Percentiles rank a stretch among this genome's conserved stretches.
These are phyloP conservation scores for Mycogone perniciosa DNA, from an alignment of 2,329 filamentous ascomycete genomes.

Conservation along the genomic window DNA sequence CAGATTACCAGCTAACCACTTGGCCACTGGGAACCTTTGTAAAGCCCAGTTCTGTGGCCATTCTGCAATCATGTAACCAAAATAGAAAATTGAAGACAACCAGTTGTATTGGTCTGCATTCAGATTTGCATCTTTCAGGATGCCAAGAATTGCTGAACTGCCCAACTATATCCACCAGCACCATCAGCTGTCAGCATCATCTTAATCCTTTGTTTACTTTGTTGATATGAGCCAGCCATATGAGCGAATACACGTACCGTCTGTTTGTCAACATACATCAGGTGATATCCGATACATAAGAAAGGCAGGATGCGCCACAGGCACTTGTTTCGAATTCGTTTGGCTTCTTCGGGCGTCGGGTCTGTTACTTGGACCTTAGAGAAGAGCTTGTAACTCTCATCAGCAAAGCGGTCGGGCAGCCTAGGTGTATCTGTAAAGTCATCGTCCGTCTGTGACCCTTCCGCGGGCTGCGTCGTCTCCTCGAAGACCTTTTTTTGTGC, in stretches of 20 bases:
- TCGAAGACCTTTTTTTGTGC: constrained; percentile 1
- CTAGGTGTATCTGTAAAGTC: constrained; percentile 17
- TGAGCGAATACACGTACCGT: constrained; percentile 23
- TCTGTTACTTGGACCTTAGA: constrained; percentile 31
- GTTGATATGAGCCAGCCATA: background rate
- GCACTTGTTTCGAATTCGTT: constrained; percentile 28
- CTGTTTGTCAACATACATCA: constrained; percentile 35
- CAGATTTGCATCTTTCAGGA: constrained; percentile 12
- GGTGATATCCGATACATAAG: constrained; percentile 32
- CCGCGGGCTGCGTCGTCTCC: constrained; percentile 1
- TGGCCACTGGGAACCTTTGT: constrained; percentile 39
- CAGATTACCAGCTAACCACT: constrained; percentile 30
- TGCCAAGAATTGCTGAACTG: constrained; percentile 14
- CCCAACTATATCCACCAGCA: constrained; percentile 1
- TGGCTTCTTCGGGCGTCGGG: constrained; percentile 27
- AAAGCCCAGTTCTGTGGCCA: constrained; percentile 38
- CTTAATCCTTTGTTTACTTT: background rate
- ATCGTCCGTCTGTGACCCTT: background rate
- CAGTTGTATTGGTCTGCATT: constrained; percentile 14
- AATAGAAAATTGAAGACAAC: constrained; percentile 42
- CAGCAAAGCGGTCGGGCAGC: constrained; percentile 31
- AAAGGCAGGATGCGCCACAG: constrained; percentile 32
- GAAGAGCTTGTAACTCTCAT: constrained; percentile 37
- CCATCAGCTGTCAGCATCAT: background rate
- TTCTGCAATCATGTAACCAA: constrained; percentile 41